Conservation (phyloP, 768 basidiomycete genomes). For the Collybia mongolica region DNA sequence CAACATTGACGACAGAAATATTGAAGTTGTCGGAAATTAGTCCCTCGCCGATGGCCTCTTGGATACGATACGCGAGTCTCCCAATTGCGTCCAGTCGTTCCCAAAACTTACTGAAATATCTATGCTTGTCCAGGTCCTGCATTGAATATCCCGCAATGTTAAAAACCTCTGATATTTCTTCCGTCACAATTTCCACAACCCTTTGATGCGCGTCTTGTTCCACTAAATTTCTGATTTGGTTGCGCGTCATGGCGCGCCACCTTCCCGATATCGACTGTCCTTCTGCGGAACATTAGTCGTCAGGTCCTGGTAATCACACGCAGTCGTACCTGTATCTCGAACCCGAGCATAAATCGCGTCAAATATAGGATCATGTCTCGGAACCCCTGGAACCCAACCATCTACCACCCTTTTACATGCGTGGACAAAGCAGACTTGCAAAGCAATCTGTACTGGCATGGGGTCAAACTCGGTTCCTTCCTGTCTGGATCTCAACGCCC, state of each 20-base stretch:
- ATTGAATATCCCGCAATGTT: slow-evolving; percentile 6
- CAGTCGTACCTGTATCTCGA: slow-evolving; percentile 37
- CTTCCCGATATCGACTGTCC: slow-evolving; percentile 51
- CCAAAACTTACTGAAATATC: background rate
- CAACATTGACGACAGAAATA: background rate
- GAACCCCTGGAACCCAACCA: slow-evolving; percentile 30
- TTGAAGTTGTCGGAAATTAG: slow-evolving; percentile 7
- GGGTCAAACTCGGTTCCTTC: slow-evolving; percentile 1
- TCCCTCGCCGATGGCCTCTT: slow-evolving; percentile 2
- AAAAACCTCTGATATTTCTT: slow-evolving; percentile 8
- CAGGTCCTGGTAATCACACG: background rate
- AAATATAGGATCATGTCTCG: slow-evolving; percentile 22
- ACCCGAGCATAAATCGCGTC: slow-evolving; percentile 37
- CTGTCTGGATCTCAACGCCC: slow-evolving; percentile 6
- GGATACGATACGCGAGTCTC: slow-evolving; percentile 1
- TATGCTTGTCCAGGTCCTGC: background rate
- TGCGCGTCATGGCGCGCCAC: slow-evolving; percentile 55
- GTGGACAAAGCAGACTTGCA: slow-evolving; percentile 29
- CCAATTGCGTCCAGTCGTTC: slow-evolving; percentile 1
- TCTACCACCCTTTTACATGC: slow-evolving; percentile 31
- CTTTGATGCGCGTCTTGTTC: slow-evolving; percentile 29
- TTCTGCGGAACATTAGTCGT: slow-evolving; percentile 28
- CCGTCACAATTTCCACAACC: background rate
- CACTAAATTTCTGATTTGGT: slow-evolving; percentile 28
- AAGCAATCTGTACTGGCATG: slow-evolving; percentile 28